Evolutionary conservation across 805 yeast genomes (phyloP), one percentile per base, ranked within the genome.

Genomic region (Suhomyces sp.): DNA sequence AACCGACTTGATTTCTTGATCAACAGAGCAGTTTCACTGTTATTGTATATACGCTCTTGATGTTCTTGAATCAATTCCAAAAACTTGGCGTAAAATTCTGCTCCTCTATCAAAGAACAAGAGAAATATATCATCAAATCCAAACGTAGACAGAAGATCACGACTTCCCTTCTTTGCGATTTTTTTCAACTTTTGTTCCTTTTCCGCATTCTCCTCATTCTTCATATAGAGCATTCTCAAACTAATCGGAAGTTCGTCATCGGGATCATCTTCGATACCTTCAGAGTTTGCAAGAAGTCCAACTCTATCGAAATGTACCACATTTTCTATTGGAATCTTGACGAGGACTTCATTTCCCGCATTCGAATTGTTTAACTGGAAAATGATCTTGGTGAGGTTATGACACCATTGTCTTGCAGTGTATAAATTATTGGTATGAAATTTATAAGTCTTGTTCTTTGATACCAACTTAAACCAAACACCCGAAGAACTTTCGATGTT

Each of bases 361-460:
- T 86, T 84, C 35, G 83, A 71, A 25, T 83, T 72, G 1, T 88
- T 71, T 13, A 57, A 45, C 35, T 57, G 59, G 59, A 91, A 91
- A 2, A 87, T 78, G 35, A 82, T 81, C 49, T 84, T 87, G 44
- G 83, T 85, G 28, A 91, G 58, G 7, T 73, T 63, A 34, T 81
- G 79, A 29, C 77, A 81, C 98, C 98, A 91, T 12, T 81, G 74
- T 39, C 84, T 71, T 0, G 97, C 97, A 5, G 81, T 64, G 42
- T 71, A 78, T 11, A 75, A 60, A 16, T 83, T 79, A 50, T 90
- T 96, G 2, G 95, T 84, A 42, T 74, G 72, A 47, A 90, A 83
- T 25, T 72, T 69, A 55, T 81, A 81, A 0, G 76, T 70, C 43
- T 77, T 74, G 19, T 71, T 66, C 26, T 72, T 77, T 2, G 88